These are phyloP conservation scores for Vinca major DNA, from an alignment of 305 asterid species.

Conservation along the genomic window DNA sequence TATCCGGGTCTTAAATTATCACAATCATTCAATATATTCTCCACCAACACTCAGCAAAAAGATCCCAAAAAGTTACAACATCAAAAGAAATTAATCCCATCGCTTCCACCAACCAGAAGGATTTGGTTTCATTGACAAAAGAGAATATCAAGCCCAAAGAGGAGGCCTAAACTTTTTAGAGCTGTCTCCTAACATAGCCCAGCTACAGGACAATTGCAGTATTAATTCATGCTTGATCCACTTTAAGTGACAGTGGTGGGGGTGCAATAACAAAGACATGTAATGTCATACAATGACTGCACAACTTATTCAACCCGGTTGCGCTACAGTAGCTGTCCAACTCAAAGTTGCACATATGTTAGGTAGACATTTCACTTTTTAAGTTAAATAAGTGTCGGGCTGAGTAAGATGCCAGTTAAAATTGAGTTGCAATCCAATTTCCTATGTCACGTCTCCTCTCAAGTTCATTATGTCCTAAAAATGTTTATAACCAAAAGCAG, in stretches of 20 bases:
- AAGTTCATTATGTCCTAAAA: background rate
- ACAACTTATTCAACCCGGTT: background rate
- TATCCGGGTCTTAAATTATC: background rate
- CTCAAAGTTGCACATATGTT: background rate
- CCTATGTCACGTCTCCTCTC: background rate
- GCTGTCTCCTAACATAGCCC: background rate
- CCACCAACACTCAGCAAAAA: background rate
- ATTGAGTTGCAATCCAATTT: too few relatives aligned
- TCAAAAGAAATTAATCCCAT: background rate
- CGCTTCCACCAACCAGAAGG: background rate
- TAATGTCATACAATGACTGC: background rate
- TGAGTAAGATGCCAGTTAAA: background rate
- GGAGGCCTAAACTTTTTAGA: background rate
- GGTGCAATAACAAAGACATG: background rate
- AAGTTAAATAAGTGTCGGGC: background rate
- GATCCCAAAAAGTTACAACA: background rate
- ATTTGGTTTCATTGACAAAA: background rate
- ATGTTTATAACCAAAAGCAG: background rate
- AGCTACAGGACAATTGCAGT: background rate
- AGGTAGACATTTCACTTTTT: background rate
- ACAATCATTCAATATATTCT: background rate
- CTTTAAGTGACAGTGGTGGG: background rate
- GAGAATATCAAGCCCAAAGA: background rate
- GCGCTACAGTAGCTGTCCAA: background rate
- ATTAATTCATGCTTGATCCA: background rate